Base-by-base conservation (phyloP, 2,329 filamentous ascomycete species). In the Penicillium sp. region DNA sequence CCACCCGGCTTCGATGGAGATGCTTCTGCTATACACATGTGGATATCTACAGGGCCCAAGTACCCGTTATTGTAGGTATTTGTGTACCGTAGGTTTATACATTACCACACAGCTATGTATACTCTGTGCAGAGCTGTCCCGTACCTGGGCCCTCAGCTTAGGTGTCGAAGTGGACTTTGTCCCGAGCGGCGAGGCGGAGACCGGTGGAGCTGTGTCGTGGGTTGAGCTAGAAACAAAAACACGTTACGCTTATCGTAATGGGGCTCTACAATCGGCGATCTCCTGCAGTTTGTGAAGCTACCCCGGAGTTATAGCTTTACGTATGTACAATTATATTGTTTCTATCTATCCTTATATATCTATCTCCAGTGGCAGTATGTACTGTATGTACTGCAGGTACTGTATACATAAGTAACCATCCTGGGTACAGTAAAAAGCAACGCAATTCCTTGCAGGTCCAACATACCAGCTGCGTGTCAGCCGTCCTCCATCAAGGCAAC, bases 391-490 rank as follows among this genome's bases (percentile, higher is more conserved):
- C n/a, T 37, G 33, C 15, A n/a, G n/a, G n/a, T 18, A n/a, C n/a
- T n/a, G 8, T 35, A n/a, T 12, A 35, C 31, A 35, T n/a, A 18
- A 37, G n/a, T 37, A 18, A 7, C n/a, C 33, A 37, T 37, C 33
- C 2, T 9, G 14, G 5, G 9, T 22, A 6, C 9, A 12, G 37
- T 22, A 20, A 22, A 22, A 40, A 12, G 6, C 18, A 11, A 40
- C 1, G 11, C 37, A 40, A 40, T 22, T 37, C 45, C 47, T 40
- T 59, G 54, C 56, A 54, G 31, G 25, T 12, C n/a, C 50, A 48
- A 40, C 57, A 60, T 62, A 60, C 59, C 54, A 57, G 49, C 51
- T 50, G 37, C 40, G 53, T 49, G 20, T 42, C 59, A 60, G 49
- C 43, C 40, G 15, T 40, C 23, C 29, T 22, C 35, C 51, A 40